Base-by-base conservation (phyloP, 805 yeast species). In the Brettanomyces custersianus region DNA sequence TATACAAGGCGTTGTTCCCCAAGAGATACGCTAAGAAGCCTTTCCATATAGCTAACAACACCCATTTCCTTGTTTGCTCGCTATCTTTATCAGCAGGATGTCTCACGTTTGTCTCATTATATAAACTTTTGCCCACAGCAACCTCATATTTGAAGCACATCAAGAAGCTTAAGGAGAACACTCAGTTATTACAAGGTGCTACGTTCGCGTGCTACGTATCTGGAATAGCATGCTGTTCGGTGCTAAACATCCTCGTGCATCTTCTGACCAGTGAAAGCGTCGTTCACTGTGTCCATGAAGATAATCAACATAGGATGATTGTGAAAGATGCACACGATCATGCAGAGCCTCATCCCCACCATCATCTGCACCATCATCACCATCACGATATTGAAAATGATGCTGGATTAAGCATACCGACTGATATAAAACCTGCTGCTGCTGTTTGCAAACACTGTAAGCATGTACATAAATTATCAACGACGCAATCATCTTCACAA, bases 71-170 rank as follows among this genome's bases (percentile, higher is more conserved):
- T 41, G 77, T 83, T 27, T 77, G 77, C 23, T 80, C 94, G 2
- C 66, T 90, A 20, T 72, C 92, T 0, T 58, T 88, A 34, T 77
- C 88, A 44, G 66, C 90, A 0, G 97, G 98, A 0, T 84, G 94
- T 19, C 67, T 90, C 55, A 40, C 80, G 2, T 74, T 87, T 49
- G 86, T 96, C 0, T 73, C 95, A 0, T 59, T 90, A 34, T 81
- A 74, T 60, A 72, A 77, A 41, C 63, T 90, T 34, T 59, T 88
- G n/a, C 96, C 96, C 0, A 78, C 74, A 41, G 71, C 84, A 0
- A 46, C 57, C 27, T 49, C 52, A 1, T 76, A 80, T 47, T 60
- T 80, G 24, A 36, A 40, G 12, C 39, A 51, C 29, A 45, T 63
- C 21, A 35, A 55, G 39, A 39, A 42, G 2, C 41, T 61, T 10